These are phyloP conservation scores for Sphagnum fallax DNA, from an alignment of 228 moss, liverwort and hornwort species.

Conservation along the genomic window DNA sequence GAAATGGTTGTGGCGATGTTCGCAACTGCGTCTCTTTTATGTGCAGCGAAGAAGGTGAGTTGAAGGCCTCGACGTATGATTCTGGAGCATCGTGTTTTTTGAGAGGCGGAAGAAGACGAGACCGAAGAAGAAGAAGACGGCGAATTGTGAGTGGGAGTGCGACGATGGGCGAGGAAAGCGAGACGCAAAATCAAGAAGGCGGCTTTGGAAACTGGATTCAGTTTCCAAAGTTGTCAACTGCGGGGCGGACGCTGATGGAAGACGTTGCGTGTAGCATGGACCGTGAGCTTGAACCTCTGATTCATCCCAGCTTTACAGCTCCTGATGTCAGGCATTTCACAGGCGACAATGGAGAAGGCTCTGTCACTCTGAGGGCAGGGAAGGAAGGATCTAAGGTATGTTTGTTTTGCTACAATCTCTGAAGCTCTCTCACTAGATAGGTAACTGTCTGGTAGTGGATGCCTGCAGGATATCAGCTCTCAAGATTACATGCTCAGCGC, in stretches of 20 bases:
- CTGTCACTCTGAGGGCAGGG: conserved; percentile 63
- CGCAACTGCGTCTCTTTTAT: no score
- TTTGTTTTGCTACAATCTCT: not conserved
- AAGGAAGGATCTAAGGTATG: conserved; percentile 67
- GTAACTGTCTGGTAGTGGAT: not conserved
- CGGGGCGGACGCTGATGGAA: conserved; percentile 61
- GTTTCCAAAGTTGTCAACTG: conserved; percentile 50
- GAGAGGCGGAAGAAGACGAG: no score
- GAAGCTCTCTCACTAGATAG: not conserved
- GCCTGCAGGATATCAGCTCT: not conserved
- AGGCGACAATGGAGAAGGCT: conserved; percentile 50
- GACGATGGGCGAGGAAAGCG: no score
- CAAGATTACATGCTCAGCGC: not conserved
- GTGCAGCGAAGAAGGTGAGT: no score
- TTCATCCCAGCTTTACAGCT: conserved; percentile 46
- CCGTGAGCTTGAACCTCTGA: conserved; percentile 33
- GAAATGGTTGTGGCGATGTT: no score
- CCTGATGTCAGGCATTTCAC: conserved; percentile 55
- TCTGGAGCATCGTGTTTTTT: no score
- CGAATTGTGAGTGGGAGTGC: no score
- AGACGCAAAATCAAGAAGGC: no score
- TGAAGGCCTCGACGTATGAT: no score
- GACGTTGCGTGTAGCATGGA: conserved; percentile 43
- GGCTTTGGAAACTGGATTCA: conserved; percentile 18
- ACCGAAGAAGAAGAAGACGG: no score